Conservation (phyloP, 2,329 filamentous ascomycete genomes). For the Sclerotinia nivalis region DNA sequence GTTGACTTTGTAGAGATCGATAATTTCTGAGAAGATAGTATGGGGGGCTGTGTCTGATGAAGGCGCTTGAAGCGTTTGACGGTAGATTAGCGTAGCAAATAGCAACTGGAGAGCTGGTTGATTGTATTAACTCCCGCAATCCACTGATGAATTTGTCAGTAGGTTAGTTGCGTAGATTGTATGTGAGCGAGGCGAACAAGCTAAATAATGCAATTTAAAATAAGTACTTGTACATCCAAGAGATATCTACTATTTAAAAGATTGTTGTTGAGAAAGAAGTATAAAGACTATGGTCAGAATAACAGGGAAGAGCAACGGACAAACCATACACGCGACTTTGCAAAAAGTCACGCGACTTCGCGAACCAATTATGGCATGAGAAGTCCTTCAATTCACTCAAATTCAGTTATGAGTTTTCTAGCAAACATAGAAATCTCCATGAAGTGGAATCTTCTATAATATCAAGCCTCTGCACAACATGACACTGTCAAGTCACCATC, state of each 20-base stretch:
- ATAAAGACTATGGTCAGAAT: neutral
- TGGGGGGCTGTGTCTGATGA: neutral
- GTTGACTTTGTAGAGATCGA: neutral
- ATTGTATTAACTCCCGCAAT: too few relatives aligned
- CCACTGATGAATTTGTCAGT: neutral
- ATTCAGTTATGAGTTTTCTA: neutral
- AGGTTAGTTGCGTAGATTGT: neutral
- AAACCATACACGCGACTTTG: neutral
- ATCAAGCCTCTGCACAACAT: slow-evolving; percentile 7
- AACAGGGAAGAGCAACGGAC: neutral
- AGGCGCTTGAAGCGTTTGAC: neutral
- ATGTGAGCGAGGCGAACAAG: neutral
- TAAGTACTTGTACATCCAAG: neutral
- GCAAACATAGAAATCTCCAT: neutral
- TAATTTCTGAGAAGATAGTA: neutral
- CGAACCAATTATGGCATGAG: neutral
- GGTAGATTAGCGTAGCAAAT: neutral
- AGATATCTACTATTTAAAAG: neutral
- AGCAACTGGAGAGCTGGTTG: neutral
- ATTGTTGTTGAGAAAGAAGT: neutral
- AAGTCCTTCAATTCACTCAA: neutral
- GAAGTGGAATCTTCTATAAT: neutral
- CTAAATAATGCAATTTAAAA: neutral
- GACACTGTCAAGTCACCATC: neutral
- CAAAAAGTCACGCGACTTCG: slow-evolving; percentile 3